Base-by-base conservation (phyloP, 169 alveolate species). In the Plasmodium cynomolgi region DNA sequence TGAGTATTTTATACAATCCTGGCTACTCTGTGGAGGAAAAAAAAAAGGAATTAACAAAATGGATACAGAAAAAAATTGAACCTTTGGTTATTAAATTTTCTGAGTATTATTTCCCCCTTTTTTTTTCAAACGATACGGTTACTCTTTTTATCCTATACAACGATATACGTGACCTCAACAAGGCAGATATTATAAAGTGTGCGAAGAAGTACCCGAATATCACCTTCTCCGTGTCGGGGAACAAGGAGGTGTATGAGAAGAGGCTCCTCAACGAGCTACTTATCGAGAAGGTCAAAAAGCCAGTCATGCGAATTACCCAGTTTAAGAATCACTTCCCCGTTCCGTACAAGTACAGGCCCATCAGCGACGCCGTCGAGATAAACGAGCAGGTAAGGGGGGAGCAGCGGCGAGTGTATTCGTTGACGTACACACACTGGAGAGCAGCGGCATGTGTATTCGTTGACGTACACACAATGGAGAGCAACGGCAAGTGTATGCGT, bases 261-360 rank as follows among this genome's bases (percentile, higher is more conserved):
- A 71, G 95, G 74, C 84, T 91, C 31, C 79, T 91, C n/a, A 33
- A 47, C 44, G 95, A 91, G 26, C 47, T 91, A 17, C 95, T 91
- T 71, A 91, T 91, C 26, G 92, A 91, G 17, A 17, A 80, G 29
- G 15, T 91, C 34, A 29, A 44, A 37, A 82, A 91, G 26, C 92
- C 95, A 2, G 20, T 91, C 29, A 91, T 91, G 95, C 82, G 95
- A 73, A 91, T 91, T 50, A 91, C 71, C 26, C 85, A 91, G 41
- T 91, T 91, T 73, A 91, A 91, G 58, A 47, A 68, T 33, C 15
- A 81, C 75, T 20, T 77, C 58, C 1, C 33, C 23, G 56, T 91
- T 82, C 95, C 95, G 17, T 91, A 81, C 44, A 91, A 91, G 47
- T 91, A 91, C 47, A 58, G 37, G 47, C 92, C 95, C 3, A 1